Base-by-base conservation (phyloP, 2,329 filamentous ascomycete genomes). In the Trichoderma asperellum region DNA sequence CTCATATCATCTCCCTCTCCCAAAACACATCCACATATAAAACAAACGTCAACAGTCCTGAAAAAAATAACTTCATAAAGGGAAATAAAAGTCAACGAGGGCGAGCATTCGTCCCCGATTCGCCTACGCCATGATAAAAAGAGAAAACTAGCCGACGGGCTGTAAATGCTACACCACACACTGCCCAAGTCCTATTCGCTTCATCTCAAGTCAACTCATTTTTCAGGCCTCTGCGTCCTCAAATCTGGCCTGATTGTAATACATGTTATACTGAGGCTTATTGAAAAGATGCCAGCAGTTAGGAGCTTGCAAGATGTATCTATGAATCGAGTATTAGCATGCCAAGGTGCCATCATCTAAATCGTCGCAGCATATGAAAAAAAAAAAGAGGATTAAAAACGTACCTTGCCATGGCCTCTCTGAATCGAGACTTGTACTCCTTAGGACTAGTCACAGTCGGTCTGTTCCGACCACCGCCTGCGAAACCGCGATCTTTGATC, bases 381-480 rank as follows among this genome's bases (percentile, higher is more conserved):
- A 2, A 47, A 58, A 52, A 37, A 24, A n/a, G n/a, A n/a, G n/a
- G 24, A 24, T 24, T 24, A 24, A 24, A 74, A 40, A 88, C 88
- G 77, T 90, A 94, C 86, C 94, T 89, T 75, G 94, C 93, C 96
- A 99, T 99, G 14, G 94, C 94, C 81, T 97, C 95, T 73, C 96
- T 84, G 83, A 99, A 99, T 6, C 96, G 89, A 74, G 92, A 94
- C 80, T 97, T 96, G 79, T 99, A 99, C 81, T 99, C 96, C 81
- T 96, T 97, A 2, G 96, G 96, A 80, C 92, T 96, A 12, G 96
- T 99, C 62, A 99, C 96, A 0, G 96, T 99, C 10, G 96, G 96
- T 71, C 93, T 88, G 75, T 96, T 92, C 69, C 92, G 89, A 35
- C 90, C 90, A 69, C 90, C 89, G 6, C 90, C 89, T 0, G 88